Base-by-base conservation (phyloP, 768 basidiomycete species). In the Tulasnella calospora region DNA sequence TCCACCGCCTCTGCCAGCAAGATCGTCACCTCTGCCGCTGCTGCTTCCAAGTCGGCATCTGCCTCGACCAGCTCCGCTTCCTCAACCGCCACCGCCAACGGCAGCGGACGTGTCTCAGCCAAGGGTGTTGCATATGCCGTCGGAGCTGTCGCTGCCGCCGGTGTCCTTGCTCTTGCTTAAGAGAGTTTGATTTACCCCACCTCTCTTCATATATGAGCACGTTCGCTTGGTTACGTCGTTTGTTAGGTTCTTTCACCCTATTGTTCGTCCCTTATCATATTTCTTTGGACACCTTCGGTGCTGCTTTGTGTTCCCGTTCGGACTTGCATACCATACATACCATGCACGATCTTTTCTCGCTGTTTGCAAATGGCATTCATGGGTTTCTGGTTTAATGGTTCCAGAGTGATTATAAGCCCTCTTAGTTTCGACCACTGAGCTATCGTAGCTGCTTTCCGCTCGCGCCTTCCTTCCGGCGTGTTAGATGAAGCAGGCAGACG, bases 401-500 rank as follows among this genome's bases (percentile, higher is more conserved):
- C 17, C 15, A 17, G 61, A 10, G 61, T 67, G 61, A 67, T 30
- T 57, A 27, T 57, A 57, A 57, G 6, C 8, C n/a, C 4, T 57
- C 27, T 4, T 3, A 71, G 17, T n/a, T 19, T 5, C n/a, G 36
- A 21, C 67, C 67, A 40, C 17, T 10, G 36, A 72, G 19, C 44
- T 72, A 72, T 23, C 38, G 30, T 19, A 19, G 41, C 38, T 40
- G 41, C 33, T 35, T 71, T 21, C 35, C 70, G 19, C 21, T 35
- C 19, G 8, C 27, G 71, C 44, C 71, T 17, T 40, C 36, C 36
- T 55, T 76, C 75, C 57, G 47, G 35, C 71, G 61, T 13, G 77
- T 71, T 21, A 92, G 84, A 38, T 85, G 86, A 72, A 94, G 85
- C 67, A 94, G 86, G 12, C 89, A 89, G 72, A 94, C 92, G 9